These are phyloP conservation scores for Notholithocarpus densiflorus DNA, from an alignment of 306 rosid species.

Conservation along the genomic window DNA sequence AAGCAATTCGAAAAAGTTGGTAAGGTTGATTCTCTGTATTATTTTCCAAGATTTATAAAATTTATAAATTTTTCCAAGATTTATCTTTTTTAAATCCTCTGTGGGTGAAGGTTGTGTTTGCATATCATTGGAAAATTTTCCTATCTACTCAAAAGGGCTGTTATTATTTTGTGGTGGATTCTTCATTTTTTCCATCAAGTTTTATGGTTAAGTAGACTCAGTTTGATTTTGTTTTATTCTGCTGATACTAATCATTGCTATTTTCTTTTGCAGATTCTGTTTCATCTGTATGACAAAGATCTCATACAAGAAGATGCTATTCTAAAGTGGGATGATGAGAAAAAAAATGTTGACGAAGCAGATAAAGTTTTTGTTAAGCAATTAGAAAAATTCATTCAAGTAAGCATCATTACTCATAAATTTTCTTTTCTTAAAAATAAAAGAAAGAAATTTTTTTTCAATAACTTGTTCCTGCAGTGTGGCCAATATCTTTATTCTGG, in stretches of 20 bases:
- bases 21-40: too few species aligned
- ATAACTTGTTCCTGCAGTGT: neutral
- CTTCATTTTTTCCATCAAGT: too few species aligned
- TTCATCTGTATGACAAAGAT: constrained; percentile 64
- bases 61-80: too few species aligned
- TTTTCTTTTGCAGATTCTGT: constrained; percentile 53
- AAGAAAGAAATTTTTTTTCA: neutral
- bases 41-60: too few species aligned
- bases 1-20: too few species aligned
- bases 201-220: too few species aligned
- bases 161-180: too few species aligned
- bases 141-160: too few species aligned
- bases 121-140: too few species aligned
- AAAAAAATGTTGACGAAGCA: constrained; percentile 69
- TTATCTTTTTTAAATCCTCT: too few species aligned
- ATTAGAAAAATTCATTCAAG: constrained; percentile 68
- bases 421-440: neutral
- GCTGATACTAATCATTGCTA: neutral
- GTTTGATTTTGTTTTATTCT: too few species aligned
- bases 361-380: constrained; percentile 78
- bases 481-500: neutral
- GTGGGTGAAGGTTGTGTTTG: too few species aligned
- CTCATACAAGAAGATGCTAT: constrained; percentile 80
- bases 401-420: constrained; percentile 23
- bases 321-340: constrained; percentile 90